Base-by-base conservation (phyloP, 148 eudicot species). In the Spergularia marina region DNA sequence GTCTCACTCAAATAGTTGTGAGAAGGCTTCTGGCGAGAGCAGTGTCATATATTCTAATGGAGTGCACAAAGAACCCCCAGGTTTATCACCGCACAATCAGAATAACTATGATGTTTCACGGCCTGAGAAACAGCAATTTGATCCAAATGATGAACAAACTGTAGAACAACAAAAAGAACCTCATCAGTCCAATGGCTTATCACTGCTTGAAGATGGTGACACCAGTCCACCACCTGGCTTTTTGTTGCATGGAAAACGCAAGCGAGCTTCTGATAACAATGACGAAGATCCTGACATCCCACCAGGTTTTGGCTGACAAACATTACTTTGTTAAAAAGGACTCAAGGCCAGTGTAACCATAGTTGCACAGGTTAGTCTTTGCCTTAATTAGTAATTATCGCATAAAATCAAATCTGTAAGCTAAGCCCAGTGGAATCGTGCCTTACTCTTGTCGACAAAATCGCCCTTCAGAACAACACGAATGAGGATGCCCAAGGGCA, bases 221-320 rank as follows among this genome's bases (percentile, higher is more conserved):
- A 63, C 63, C 60, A 77, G 77, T 55, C 78, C 83, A 10, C 87
- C 87, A 30, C 93, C 91, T 64, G 87, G 86, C 13, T 80, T 77
- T 74, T 73, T 80, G 13, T 65, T 74, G 16, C 77, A 36, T 11
- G 79, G 71, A 52, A 81, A 83, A 59, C 76, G 71, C 20, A 78
- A 81, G 74, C 74, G 84, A 71, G 80, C 72, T 39, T 68, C 76
- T 54, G 77, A 80, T 75, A 78, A 60, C 52, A 74, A 80, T 12
- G 90, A 89, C 69, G 97, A 94, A 54, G 98, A 91, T 65, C 97
- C 88, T 62, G 97, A 91, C 71, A 82, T 84, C 71, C 98, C 98
- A 72, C 97, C 97, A 16, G 98, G 97, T 47, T 94, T 94, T 77
- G 91, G 95, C 56, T 94, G 83, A 88, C 55, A 49, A 71, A 20